These are phyloP conservation scores for Pharnaceum exiguum DNA, from an alignment of 148 eudicot genomes.

Conservation along the genomic window DNA sequence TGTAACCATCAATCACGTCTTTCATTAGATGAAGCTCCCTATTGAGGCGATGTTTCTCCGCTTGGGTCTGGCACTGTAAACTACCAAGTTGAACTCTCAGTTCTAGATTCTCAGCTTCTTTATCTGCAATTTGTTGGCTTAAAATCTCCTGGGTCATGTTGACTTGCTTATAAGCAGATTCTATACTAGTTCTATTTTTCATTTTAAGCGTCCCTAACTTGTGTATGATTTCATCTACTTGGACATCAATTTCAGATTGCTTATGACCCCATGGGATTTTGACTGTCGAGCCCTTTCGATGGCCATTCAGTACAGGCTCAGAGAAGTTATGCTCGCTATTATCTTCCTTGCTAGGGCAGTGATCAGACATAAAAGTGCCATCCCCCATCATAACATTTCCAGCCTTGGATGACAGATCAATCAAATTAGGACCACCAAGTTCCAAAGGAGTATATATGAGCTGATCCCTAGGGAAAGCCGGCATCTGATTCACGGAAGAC, in stretches of 20 bases:
- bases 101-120: slow-evolving; percentile 40
- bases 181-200: slow-evolving; percentile 30
- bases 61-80: slow-evolving; percentile 37
- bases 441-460: slow-evolving; percentile 30
- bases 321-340: slow-evolving; percentile 42
- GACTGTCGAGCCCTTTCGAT: slow-evolving; percentile 52
- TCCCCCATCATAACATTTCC: slow-evolving; percentile 40
- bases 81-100: slow-evolving; percentile 46
- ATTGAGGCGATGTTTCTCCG: slow-evolving; percentile 47
- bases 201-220: slow-evolving; percentile 39
- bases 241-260: slow-evolving; percentile 28
- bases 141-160: slow-evolving; percentile 37
- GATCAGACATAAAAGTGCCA: slow-evolving; percentile 37
- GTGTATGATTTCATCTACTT: slow-evolving; percentile 48
- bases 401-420: slow-evolving; percentile 23
- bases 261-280: slow-evolving; percentile 47
- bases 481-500: slow-evolving; percentile 44
- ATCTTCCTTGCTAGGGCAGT: slow-evolving; percentile 49
- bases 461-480: slow-evolving; percentile 40
- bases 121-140: slow-evolving; percentile 27
- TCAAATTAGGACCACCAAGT: slow-evolving; percentile 38
- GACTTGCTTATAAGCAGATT: slow-evolving; percentile 24
- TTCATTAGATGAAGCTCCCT: slow-evolving; percentile 71
- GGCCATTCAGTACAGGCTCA: slow-evolving; percentile 30
- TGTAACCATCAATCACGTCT: slow-evolving; percentile 61